Evolutionary conservation across 2,329 filamentous ascomycete species (phyloP).

Genomic region (Pezicula rhizophila): DNA sequence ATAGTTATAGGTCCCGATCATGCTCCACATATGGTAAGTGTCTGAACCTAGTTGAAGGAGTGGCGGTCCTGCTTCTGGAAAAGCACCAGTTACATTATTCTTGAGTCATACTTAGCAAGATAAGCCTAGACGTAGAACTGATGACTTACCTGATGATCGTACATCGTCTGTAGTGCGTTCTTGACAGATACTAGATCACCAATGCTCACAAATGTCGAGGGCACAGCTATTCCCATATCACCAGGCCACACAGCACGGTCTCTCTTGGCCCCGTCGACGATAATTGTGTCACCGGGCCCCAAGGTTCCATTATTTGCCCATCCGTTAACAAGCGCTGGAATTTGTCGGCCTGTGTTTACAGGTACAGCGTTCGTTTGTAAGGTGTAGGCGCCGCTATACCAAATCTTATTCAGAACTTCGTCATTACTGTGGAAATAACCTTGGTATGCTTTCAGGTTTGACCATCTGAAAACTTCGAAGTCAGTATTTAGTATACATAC

Average conservation of each 20-base stretch:
- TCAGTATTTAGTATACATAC: no score
- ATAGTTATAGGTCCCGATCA: slow-evolving; percentile 47
- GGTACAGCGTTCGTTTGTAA: slow-evolving; percentile 18
- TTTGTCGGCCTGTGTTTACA: slow-evolving; percentile 22
- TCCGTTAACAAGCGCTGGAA: slow-evolving; percentile 14
- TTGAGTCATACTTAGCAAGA: neutral
- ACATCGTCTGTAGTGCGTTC: slow-evolving; percentile 38
- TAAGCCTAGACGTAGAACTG: neutral
- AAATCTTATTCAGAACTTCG: slow-evolving; percentile 43
- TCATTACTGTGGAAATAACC: slow-evolving; percentile 44
- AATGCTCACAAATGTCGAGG: slow-evolving; percentile 42
- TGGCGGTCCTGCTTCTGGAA: slow-evolving; percentile 21
- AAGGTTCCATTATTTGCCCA: slow-evolving; percentile 35
- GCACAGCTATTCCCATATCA: slow-evolving; percentile 49
- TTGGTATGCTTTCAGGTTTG: slow-evolving; percentile 37
- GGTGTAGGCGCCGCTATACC: slow-evolving; percentile 41
- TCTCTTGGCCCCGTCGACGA: slow-evolving; percentile 46
- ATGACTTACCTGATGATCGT: slow-evolving; percentile 27
- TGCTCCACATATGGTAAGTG: slow-evolving; percentile 36
- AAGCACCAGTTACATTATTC: slow-evolving; percentile 18
- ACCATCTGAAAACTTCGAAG: slow-evolving; percentile 21
- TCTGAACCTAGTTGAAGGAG: slow-evolving; percentile 14
- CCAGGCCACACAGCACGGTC: slow-evolving; percentile 52
- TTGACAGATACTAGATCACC: slow-evolving; percentile 39
- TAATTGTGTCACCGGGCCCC: slow-evolving; percentile 21